Evolutionary conservation across 1,284 basidiomycete genomes (phyloP).

Genomic region (Moesziomyces sp.): DNA sequence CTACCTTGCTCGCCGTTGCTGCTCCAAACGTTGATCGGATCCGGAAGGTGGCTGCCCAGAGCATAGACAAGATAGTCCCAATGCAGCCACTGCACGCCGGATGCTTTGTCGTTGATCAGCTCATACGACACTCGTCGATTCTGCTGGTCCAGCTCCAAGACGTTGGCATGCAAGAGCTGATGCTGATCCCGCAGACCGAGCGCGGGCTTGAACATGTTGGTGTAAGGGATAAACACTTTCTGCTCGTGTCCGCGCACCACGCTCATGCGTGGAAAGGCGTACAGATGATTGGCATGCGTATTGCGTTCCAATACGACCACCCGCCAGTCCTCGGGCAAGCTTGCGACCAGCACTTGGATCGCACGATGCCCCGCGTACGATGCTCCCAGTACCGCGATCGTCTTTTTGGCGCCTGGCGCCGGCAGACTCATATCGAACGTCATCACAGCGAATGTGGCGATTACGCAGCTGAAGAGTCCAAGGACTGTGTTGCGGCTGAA

Average conservation of each 20-base stretch:
- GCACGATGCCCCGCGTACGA: conserved; percentile 70
- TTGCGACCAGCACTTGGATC: conserved; percentile 73
- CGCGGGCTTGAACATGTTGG: conserved; percentile 69
- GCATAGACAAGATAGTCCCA: conserved; percentile 51
- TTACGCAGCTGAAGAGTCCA: background rate
- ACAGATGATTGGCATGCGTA: conserved; percentile 71
- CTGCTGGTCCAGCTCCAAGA: conserved; percentile 13
- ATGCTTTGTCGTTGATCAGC: conserved; percentile 19
- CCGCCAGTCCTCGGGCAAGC: conserved; percentile 74
- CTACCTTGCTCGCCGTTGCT: background rate
- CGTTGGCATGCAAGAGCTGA: conserved; percentile 24
- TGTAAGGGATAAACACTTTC: conserved; percentile 76
- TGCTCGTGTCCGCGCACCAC: conserved; percentile 69
- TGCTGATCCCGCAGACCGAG: conserved; percentile 2
- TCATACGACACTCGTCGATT: conserved; percentile 10
- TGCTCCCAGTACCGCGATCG: conserved; percentile 21
- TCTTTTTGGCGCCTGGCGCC: conserved; percentile 4
- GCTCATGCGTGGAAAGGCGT: conserved; percentile 70
- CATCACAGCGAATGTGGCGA: conserved; percentile 6
- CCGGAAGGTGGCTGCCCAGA: conserved; percentile 40
- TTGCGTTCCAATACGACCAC: conserved; percentile 80
- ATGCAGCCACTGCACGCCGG: conserved; percentile 10
- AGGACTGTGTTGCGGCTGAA: background rate
- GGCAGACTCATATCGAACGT: conserved; percentile 2
- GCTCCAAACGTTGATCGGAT: conserved; percentile 49